Conservation (phyloP, 371 early-diverging fungal species). For the Actinomortierella wolfii region DNA sequence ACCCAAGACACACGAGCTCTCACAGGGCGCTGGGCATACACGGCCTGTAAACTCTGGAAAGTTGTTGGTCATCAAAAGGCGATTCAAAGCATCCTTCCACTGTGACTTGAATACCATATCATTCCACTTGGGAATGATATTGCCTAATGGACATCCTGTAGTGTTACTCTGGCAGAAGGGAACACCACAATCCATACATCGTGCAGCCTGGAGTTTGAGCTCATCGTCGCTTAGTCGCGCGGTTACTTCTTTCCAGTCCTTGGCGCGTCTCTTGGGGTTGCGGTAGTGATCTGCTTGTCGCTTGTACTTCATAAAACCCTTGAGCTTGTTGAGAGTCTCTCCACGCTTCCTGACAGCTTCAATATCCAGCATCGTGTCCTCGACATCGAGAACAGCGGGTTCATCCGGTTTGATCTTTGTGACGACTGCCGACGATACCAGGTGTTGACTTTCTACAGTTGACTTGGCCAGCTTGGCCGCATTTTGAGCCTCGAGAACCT, state of each 20-base stretch:
- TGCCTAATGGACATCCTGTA: conserved; percentile 93
- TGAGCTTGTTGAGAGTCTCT: conserved; percentile 77
- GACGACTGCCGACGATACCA: conserved; percentile 36
- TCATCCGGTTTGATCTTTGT: conserved; percentile 52
- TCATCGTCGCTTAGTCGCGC: conserved; percentile 77
- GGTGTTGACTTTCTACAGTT: conserved; percentile 1
- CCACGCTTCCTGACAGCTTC: conserved; percentile 67
- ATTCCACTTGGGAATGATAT: conserved; percentile 98
- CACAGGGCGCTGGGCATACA: conserved; percentile 96
- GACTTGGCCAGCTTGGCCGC: conserved; percentile 24
- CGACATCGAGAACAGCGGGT: conserved; percentile 81
- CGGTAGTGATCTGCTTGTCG: conserved; percentile 88
- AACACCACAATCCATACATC: conserved; percentile 98
- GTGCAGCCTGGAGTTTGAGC: conserved; percentile 91
- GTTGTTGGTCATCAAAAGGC: conserved; percentile 95
- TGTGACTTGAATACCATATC: conserved; percentile 92
- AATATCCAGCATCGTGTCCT: conserved; percentile 85
- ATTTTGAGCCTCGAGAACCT: conserved; percentile 71
- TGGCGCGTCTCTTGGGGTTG: conserved; percentile 75
- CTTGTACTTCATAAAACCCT: conserved; percentile 94
- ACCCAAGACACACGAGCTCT: conserved; percentile 90
- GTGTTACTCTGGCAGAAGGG: conserved; percentile 97
- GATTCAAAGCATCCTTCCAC: conserved; percentile 93
- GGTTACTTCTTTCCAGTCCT: conserved; percentile 95
- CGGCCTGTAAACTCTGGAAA: conserved; percentile 95